Base-by-base conservation (phyloP, 805 yeast species). In the Nakazawaea anatomiae region DNA sequence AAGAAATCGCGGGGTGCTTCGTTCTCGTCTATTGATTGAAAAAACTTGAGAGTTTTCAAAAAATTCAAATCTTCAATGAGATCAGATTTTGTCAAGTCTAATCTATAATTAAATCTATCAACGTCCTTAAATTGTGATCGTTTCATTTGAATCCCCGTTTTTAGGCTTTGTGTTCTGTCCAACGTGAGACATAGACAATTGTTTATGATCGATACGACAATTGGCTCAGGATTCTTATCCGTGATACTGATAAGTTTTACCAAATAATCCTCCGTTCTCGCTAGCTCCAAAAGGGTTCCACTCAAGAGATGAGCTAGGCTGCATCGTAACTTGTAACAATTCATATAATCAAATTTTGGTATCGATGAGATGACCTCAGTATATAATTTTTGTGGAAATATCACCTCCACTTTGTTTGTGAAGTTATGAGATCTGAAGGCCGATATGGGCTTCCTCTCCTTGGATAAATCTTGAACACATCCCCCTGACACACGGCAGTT, bases 381-480 rank as follows among this genome's bases (percentile, higher is more conserved):
- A 39, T 46, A 30, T 9, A 42, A 34, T 6, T 25, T 39, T 38
- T 48, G 45, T 10, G 59, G 54, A 9, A 57, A 40, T 31, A 61
- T 4, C 1, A 65, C 9, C 18, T 60, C 63, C 6, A 66, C n/a
- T 46, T 54, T 49, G 42, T 60, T 60, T 6, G 61, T 55, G 50
- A 64, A 68, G 43, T 64, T 63, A 45, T 66, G 71, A 5, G 36
- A 36, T 9, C 39, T 43, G 3, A 67, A 29, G 6, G 46, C 35
- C 4, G 44, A 31, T 5, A 29, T 11, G 4, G 47, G 42, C 29
- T 18, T 39, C 45, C 35, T 14, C 5, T 12, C 31, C n/a, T 14
- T 11, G 14, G 9, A n/a, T n/a, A 18, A 35, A 9, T 36, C 29
- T 6, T 39, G 38, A 25, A 41, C 27, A 9, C 1, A 12, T 1